Evolutionary conservation across 2,329 filamentous ascomycete species (phyloP), one percentile per base, ranked within the genome.

Genomic region (Cordyceps farinosa): DNA sequence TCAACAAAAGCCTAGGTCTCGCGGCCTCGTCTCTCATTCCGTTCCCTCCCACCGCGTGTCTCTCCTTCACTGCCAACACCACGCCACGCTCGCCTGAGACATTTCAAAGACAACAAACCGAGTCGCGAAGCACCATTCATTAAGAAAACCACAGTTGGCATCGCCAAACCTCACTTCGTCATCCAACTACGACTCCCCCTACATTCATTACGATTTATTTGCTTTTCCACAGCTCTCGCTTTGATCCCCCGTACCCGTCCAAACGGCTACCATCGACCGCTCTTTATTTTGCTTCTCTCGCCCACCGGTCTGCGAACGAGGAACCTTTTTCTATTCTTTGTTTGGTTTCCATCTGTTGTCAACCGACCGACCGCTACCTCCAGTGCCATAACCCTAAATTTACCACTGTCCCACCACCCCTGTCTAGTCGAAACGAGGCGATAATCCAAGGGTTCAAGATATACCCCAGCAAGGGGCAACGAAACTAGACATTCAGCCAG

Each of bases 91-190:
- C 36, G 58, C n/a, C 58, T 47, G 58, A 61, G 58, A 61, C 58
- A 61, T 53, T 50, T 5, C 38, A 52, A 53, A 61, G 50, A 61
- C 58, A 61, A 61, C 58, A 61, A 61, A 54, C n/a, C 58, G 36
- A n/a, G 47, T 34, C 57, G 57, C 57, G 47, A 60, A 52, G 52
- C 57, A 52, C 27, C 36, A 44, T 40, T 5, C 44, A 27, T n/a
- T 58, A 30, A 52, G 22, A 45, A 30, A 10, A 22, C 40, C 22
- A 10, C 29, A 57, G 8, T 36, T 11, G 27, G 34, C 30, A 10
- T 48, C 48, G 29, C 40, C 27, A 50, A 11, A 11, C 47, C 8
- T 61, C 27, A 48, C 48, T 53, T 50, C 58, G 11, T 17, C 48
- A 53, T 54, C 57, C 34, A 45, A 34, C n/a, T 32, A 13, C 30